Conservation (phyloP, 768 basidiomycete species). For the Pleurotus sapidus region DNA sequence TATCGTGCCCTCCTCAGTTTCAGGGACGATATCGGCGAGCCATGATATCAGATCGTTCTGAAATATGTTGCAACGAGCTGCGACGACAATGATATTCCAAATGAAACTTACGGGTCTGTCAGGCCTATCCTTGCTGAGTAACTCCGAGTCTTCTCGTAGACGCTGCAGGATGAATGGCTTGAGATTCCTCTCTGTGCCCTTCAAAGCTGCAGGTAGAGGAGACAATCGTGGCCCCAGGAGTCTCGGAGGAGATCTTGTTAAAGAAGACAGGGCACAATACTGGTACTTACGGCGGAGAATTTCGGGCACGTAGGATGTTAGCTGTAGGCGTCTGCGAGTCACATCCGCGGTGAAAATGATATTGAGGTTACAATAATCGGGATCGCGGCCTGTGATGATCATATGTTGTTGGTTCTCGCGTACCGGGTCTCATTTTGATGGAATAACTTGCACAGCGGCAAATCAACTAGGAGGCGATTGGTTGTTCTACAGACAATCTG, state of each 20-base stretch:
- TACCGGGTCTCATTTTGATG: background rate
- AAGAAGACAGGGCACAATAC: too few relatives aligned
- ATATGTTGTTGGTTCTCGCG: background rate
- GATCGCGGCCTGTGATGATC: conserved; percentile 31
- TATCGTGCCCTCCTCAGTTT: conserved; percentile 18
- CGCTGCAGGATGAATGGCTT: conserved; percentile 10
- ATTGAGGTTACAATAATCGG: conserved; percentile 30
- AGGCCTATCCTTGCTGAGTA: conserved; percentile 7
- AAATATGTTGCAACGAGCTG: background rate
- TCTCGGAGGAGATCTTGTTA: background rate
- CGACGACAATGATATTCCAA: background rate
- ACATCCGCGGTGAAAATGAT: conserved; percentile 27
- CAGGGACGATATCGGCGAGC: conserved; percentile 19
- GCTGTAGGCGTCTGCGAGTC: too few relatives aligned
- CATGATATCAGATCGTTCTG: conserved; percentile 17
- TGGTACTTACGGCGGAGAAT: background rate
- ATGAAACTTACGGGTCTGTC: conserved; percentile 12
- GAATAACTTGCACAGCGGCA: conserved; percentile 38
- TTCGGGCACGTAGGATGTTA: background rate
- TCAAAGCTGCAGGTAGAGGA: background rate
- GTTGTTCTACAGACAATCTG: conserved; percentile 36
- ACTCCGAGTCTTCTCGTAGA: background rate
- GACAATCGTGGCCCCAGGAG: conserved; percentile 12
- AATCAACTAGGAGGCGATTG: conserved; percentile 48
- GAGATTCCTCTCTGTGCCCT: background rate